A percentile compares a stretch with the other conserved stretches of the same genome.
These are phyloP conservation scores for Acanthamoeba royreba DNA, from an alignment of 208 protist genomes.

Conservation along the genomic window DNA sequence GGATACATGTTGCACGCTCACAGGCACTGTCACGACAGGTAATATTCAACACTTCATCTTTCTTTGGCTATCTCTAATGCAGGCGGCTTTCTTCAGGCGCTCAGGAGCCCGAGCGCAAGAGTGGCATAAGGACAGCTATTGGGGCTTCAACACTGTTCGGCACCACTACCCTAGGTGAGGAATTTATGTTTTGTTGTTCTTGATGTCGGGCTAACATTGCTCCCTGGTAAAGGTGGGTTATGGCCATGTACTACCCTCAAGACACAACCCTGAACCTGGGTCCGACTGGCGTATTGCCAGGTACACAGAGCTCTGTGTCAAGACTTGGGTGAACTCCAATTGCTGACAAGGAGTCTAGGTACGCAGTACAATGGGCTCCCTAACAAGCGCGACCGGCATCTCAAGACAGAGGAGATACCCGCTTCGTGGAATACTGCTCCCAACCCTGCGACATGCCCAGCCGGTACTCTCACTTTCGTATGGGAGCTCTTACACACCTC, in stretches of 20 bases:
- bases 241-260: slow-evolving; percentile 51
- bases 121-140: slow-evolving; percentile 44
- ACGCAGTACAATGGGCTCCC: background rate
- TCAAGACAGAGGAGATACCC: background rate
- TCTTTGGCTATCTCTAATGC: too few relatives aligned
- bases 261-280: background rate
- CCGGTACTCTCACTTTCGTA: too few relatives aligned
- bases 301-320: too few relatives aligned
- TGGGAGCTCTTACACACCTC: too few relatives aligned
- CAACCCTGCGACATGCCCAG: background rate
- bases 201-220: too few relatives aligned
- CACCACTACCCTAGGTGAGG: background rate
- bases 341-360: background rate
- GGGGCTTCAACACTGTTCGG: background rate
- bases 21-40: background rate
- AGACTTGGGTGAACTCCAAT: background rate
- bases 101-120: background rate
- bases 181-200: background rate
- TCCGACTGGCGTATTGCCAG: background rate
- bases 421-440: background rate
- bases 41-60: background rate
- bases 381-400: background rate
- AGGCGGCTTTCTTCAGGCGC: background rate
- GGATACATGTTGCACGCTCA: slow-evolving; percentile 44
- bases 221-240: background rate